These are phyloP conservation scores for Phytopythium boreale DNA, from an alignment of 352 stramenopile genomes.

Conservation along the genomic window DNA sequence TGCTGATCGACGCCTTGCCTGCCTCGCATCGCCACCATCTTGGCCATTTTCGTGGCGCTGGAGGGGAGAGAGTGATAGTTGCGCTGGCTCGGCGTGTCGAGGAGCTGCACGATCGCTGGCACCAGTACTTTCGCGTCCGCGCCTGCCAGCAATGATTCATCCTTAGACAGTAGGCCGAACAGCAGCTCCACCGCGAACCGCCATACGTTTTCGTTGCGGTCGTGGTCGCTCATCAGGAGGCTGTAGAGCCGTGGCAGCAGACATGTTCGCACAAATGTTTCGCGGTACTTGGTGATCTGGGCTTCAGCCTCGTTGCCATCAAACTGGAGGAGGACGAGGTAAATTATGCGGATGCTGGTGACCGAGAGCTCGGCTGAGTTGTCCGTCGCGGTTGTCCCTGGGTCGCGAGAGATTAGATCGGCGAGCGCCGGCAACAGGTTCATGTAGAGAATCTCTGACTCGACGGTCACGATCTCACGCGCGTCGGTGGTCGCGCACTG, in stretches of 20 bases:
- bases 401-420: conserved; percentile 15
- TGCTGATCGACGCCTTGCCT: conserved; percentile 1
- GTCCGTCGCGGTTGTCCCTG: background rate
- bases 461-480: conserved; percentile 34
- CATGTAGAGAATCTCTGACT: conserved; percentile 40
- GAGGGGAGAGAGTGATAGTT: conserved; percentile 26
- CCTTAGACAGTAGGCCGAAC: conserved; percentile 33
- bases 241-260: conserved; percentile 40
- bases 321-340: conserved; percentile 48
- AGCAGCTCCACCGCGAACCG: conserved; percentile 47
- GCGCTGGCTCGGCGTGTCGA: conserved; percentile 23
- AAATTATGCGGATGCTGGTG: conserved; percentile 54
- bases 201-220: conserved; percentile 46
- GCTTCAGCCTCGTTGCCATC: conserved; percentile 23
- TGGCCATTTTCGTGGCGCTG: conserved; percentile 30
- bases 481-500: conserved; percentile 32
- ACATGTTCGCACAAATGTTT: conserved; percentile 37
- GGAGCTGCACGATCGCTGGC: conserved; percentile 21
- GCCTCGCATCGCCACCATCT: conserved; percentile 27
- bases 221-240: conserved; percentile 12
- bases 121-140: conserved; percentile 20
- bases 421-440: conserved; percentile 53
- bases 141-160: conserved; percentile 25
- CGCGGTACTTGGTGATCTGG: conserved; percentile 12
- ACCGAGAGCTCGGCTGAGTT: conserved; percentile 18